Base-by-base conservation (phyloP, 257 asterid genomes). In the Hygrophila difformis region DNA sequence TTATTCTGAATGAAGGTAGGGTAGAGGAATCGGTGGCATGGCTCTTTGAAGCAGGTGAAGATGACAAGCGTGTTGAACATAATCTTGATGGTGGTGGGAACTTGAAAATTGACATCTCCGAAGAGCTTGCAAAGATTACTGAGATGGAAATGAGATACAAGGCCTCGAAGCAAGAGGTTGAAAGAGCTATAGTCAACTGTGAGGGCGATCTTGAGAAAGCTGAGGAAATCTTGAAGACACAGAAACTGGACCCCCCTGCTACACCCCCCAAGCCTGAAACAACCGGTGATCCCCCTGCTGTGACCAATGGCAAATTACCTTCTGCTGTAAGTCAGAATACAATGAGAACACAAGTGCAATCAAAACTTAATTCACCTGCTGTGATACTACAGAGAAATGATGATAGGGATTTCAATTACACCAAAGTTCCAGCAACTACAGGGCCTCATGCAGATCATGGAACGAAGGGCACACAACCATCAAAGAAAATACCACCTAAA, bases 141-240 rank as follows among this genome's bases (percentile, higher is more conserved):
- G 82, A 84, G 49, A 66, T 84, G 82, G 97, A 79, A 55, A 61
- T 51, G 60, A 72, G 72, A 52, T 72, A 70, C 37, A 76, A 78
- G 72, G 82, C 88, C 49, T 78, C 91, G 44, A 83, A 74, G 69
- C 97, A 84, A 75, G 97, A 87, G 54, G 92, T 84, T 41, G 84
- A 87, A 69, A 74, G 94, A 62, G 91, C 79, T 50, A 59, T 87
- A 53, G 95, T 87, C 28, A 53, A 84, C 37, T 76, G 76, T 14
- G 97, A 87, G 71, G 97, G 97, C 21, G 92, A 87, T 57, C 85
- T 87, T 28, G 84, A 68, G 12, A 76, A 67, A 71, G 94, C 97
- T 24, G 94, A 84, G 69, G 95, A 84, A 35, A 63, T 64, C 42
- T 50, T 88, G 68, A 72, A 76, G 63, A 52, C 64, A 16, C 94